A percentile compares a stretch with the other conserved stretches of the same genome.
Conservation (phyloP, 2,329 filamentous ascomycete species). For the Aspergillus transmontanensis region DNA sequence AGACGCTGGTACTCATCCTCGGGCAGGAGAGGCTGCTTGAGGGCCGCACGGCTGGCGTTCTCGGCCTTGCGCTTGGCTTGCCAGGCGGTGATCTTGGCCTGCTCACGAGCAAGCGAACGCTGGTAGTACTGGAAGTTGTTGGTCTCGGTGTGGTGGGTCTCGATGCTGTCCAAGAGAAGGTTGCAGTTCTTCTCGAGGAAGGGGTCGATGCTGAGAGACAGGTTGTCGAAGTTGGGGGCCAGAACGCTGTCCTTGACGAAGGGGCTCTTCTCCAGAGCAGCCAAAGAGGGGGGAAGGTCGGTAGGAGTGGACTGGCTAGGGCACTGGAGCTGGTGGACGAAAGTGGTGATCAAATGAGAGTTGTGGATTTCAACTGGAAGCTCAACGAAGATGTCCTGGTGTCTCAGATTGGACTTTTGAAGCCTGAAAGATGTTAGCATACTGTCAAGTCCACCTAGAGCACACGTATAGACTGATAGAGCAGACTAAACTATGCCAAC, state of each 20-base stretch:
- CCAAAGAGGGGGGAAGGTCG: conserved; percentile 75
- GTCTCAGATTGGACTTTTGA: conserved; percentile 90
- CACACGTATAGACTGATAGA: background rate
- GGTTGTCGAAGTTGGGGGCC: conserved; percentile 83
- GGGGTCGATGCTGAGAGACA: conserved; percentile 93
- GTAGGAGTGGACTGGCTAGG: conserved; percentile 67
- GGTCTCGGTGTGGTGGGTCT: conserved; percentile 96
- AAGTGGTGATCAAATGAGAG: conserved; percentile 93
- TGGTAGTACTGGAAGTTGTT: conserved; percentile 99
- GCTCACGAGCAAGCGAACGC: conserved; percentile 87
- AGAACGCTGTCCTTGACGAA: conserved; percentile 65
- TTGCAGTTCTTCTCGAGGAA: conserved; percentile 99
- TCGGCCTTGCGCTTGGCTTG: conserved; percentile 95
- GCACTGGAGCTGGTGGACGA: conserved; percentile 86
- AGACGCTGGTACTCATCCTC: conserved; percentile 98
- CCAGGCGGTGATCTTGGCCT: conserved; percentile 95
- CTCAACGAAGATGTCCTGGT: conserved; percentile 91
- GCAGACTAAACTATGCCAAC: background rate
- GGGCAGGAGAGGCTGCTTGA: conserved; percentile 85
- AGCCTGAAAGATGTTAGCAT: conserved; percentile 60
- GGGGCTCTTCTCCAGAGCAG: conserved; percentile 70
- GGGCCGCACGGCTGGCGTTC: conserved; percentile 79
- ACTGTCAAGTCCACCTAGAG: background rate
- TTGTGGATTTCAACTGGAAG: conserved; percentile 90
- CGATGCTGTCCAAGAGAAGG: conserved; percentile 91